Conservation (phyloP, 208 protist species). For the Leishmania tarentolae region DNA sequence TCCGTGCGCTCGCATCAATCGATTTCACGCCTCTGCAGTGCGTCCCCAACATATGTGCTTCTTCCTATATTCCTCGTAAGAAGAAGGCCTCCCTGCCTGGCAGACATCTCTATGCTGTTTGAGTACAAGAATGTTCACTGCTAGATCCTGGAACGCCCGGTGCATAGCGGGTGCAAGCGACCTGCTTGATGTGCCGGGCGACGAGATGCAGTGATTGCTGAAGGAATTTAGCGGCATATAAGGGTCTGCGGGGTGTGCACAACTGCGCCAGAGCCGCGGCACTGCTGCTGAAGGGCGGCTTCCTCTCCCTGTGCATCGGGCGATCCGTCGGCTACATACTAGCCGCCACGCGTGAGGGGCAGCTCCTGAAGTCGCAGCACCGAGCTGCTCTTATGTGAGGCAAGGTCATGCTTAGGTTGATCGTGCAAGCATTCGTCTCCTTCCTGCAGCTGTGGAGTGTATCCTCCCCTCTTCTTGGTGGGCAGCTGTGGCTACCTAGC, state of each 20-base stretch:
- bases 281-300: constrained; percentile 28
- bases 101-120: constrained; percentile 17
- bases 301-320: constrained; percentile 40
- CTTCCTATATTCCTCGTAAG: background rate
- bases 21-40: background rate
- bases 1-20: too few relatives aligned
- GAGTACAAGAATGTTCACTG: constrained; percentile 46
- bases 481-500: constrained; percentile 63
- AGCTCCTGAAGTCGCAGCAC: constrained; percentile 34
- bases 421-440: constrained; percentile 45
- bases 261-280: constrained; percentile 34
- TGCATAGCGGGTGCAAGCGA: constrained; percentile 33
- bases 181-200: constrained; percentile 55
- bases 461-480: constrained; percentile 42
- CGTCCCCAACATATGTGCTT: background rate
- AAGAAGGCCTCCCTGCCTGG: background rate
- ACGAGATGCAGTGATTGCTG: constrained; percentile 60
- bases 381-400: constrained; percentile 44
- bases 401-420: constrained; percentile 48
- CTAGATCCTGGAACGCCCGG: constrained; percentile 49
- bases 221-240: constrained; percentile 42
- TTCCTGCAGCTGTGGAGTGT: constrained; percentile 35
- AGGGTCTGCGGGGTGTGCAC: constrained; percentile 45
- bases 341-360: constrained; percentile 44
- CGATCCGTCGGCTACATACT: constrained; percentile 52